These are phyloP conservation scores for Incumbomyces delicatus DNA, from an alignment of 2,329 filamentous ascomycete genomes.

Conservation along the genomic window DNA sequence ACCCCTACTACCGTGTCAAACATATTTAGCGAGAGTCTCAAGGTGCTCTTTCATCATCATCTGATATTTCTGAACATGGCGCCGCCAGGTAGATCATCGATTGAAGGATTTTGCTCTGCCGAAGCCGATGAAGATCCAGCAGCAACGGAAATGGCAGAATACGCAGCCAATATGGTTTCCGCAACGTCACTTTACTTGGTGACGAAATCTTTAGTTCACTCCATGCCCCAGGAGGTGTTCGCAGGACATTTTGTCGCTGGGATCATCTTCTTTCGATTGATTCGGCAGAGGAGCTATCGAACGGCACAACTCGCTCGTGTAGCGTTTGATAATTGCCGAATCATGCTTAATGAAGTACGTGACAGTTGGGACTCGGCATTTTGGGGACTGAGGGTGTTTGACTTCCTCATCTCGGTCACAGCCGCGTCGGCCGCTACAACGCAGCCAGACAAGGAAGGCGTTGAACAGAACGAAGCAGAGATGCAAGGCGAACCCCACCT, in stretches of 20 bases:
- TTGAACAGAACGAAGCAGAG: neutral
- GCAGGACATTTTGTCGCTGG: conserved; percentile 12
- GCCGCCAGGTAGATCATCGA: conserved; percentile 1
- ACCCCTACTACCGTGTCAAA: conserved; percentile 2
- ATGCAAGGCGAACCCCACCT: neutral
- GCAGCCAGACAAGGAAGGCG: neutral
- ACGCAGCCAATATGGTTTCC: conserved; percentile 10
- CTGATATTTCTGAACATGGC: conserved; percentile 9
- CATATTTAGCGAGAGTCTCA: conserved; percentile 11
- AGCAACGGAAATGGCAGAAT: conserved; percentile 8
- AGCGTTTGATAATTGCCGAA: conserved; percentile 11
- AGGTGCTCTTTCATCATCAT: conserved; percentile 10
- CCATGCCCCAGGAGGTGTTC: conserved; percentile 11
- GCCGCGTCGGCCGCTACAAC: neutral
- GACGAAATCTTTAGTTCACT: conserved; percentile 9
- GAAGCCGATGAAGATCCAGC: neutral
- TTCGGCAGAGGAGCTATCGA: conserved; percentile 4
- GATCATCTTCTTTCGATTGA: conserved; percentile 10
- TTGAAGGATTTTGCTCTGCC: neutral
- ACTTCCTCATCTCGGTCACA: conserved; percentile 9
- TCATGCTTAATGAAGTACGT: conserved; percentile 10
- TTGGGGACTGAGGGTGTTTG: conserved; percentile 12
- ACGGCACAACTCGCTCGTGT: conserved; percentile 8
- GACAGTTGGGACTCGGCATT: conserved; percentile 12
- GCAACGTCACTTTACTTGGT: conserved; percentile 8